phyloP scores from a whole-genome alignment of 2,329 filamentous ascomycete genomes.

The Fusarium compactum region DNA sequence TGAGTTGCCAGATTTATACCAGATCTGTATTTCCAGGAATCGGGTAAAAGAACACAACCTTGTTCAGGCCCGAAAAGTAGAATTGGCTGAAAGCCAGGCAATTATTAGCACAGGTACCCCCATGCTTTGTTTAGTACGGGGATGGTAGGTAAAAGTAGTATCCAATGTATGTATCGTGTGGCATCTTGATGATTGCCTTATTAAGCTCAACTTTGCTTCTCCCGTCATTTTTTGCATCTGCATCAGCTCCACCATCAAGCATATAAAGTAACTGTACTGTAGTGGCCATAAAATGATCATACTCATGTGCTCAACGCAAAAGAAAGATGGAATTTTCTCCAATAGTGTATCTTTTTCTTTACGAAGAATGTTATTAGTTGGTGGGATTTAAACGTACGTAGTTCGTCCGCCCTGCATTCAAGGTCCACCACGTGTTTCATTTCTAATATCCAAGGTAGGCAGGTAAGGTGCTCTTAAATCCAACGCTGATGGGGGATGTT shows the following conservation, averaged over 20 bases:
- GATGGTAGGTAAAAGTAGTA: neutral
- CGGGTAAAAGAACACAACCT: conserved; percentile 1
- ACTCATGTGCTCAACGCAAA: neutral
- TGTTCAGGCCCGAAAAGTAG: neutral
- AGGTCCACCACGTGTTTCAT: conserved; percentile 45
- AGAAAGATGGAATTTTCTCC: no score
- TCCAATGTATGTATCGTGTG: neutral
- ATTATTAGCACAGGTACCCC: conserved; percentile 3
- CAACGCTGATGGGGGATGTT: neutral
- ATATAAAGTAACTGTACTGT: neutral
- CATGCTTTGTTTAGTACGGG: conserved; percentile 1
- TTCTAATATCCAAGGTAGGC: neutral
- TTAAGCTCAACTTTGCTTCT: neutral
- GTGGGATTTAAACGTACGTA: conserved; percentile 42
- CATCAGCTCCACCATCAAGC: neutral
- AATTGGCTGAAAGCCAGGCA: conserved; percentile 13
- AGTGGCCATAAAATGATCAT: neutral
- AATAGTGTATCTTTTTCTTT: neutral
- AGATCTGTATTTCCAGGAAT: conserved; percentile 36
- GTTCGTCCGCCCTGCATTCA: conserved; percentile 47
- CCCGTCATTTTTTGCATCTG: neutral
- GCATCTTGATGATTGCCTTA: neutral
- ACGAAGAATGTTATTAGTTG: conserved; percentile 14
- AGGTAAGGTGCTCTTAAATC: neutral
- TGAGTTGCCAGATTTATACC: neutral